Evolutionary conservation across 169 alveolate species (phyloP).

Genomic region (Hammondia hammondi): DNA sequence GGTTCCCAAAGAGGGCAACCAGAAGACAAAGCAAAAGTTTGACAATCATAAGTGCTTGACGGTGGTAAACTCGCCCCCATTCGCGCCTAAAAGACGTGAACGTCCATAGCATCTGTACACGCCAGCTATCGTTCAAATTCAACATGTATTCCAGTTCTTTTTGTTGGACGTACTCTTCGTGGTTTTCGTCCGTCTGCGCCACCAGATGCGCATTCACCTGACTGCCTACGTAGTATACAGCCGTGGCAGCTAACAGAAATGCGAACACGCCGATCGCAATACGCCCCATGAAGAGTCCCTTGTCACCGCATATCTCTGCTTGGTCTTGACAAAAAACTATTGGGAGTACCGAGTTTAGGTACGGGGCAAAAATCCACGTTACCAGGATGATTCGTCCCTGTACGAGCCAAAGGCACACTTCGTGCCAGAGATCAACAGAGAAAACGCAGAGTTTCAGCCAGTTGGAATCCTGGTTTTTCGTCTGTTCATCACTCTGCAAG

Average conservation of each 20-base stretch:
- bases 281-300: background rate
- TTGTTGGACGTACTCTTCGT: slow-evolving; percentile 32
- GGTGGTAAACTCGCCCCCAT: slow-evolving; percentile 29
- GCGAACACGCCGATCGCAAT: background rate
- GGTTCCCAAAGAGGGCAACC: slow-evolving; percentile 7
- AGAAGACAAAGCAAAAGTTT: background rate
- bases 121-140: slow-evolving; percentile 34
- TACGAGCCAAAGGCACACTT: background rate
- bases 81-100: slow-evolving; percentile 36
- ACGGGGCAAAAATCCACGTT: slow-evolving; percentile 7
- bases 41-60: slow-evolving; percentile 21
- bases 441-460: background rate
- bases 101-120: slow-evolving; percentile 15
- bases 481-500: background rate
- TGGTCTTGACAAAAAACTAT: slow-evolving; percentile 13
- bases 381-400: slow-evolving; percentile 9
- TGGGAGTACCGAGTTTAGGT: background rate
- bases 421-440: background rate
- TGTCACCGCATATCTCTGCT: background rate
- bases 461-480: background rate
- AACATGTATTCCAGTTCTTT: slow-evolving; percentile 37
- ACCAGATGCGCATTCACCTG: slow-evolving; percentile 14
- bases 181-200: slow-evolving; percentile 15
- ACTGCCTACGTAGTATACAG: slow-evolving; percentile 15
- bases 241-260: background rate